phyloP scores from a whole-genome alignment of 129 eudicot species.

The Mikania micrantha region DNA sequence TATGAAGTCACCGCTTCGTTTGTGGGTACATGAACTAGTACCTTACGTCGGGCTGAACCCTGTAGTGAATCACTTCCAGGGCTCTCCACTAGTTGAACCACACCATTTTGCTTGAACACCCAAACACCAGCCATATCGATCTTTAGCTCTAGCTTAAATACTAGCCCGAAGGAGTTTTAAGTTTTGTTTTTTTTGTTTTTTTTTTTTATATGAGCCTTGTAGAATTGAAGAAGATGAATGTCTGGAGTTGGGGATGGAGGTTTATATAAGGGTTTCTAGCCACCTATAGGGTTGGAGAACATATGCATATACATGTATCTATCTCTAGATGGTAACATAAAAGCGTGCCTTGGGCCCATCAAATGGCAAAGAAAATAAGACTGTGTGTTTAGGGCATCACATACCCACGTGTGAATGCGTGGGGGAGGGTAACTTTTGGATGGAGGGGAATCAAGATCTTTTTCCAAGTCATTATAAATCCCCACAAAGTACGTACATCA shows the following conservation, averaged over 20 bases:
- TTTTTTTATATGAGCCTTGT: background rate
- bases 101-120: conserved; percentile 85
- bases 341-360: background rate
- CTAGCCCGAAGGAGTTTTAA: too few relatives aligned
- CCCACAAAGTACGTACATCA: conserved; percentile 24
- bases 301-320: background rate
- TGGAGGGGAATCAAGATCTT: conserved; percentile 16
- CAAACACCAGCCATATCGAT: conserved; percentile 83
- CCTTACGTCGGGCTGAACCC: conserved; percentile 38
- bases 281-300: conserved; percentile 9
- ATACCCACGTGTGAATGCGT: conserved; percentile 27
- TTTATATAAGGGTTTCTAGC: conserved; percentile 39
- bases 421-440: conserved; percentile 1
- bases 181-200: too few relatives aligned
- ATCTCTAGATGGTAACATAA: background rate
- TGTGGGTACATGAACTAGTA: conserved; percentile 49
- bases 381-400: conserved; percentile 18
- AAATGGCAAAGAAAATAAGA: conserved; percentile 1
- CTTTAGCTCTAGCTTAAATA: background rate
- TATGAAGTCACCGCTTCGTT: conserved; percentile 73
- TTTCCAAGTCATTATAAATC: conserved; percentile 15
- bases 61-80: conserved; percentile 49
- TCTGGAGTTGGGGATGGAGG: conserved; percentile 19
- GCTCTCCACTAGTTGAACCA: conserved; percentile 63
- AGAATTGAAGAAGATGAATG: conserved; percentile 12